Percentiles rank a stretch among this genome's conserved stretches.
These are phyloP conservation scores for Aspergillus calidoustus DNA, from an alignment of 2,329 filamentous ascomycete species.

Conservation along the genomic window DNA sequence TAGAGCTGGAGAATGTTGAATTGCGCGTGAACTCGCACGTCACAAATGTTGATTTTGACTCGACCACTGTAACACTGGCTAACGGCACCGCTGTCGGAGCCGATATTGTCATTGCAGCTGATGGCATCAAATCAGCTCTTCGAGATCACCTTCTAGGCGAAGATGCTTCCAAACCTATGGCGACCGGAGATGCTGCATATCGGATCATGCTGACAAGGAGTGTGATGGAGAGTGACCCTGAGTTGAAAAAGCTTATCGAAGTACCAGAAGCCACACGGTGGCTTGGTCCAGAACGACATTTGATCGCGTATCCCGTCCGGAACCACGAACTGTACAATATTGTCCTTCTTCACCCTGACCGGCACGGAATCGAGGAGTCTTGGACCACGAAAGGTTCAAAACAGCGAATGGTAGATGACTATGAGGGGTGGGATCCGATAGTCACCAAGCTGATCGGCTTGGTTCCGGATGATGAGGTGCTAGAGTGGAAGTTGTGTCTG, in stretches of 20 bases:
- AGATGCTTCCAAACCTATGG: constrained; percentile 28
- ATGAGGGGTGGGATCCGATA: constrained; percentile 63
- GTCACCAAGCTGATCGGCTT: constrained; percentile 64
- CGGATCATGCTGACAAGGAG: constrained; percentile 74
- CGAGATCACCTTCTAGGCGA: constrained; percentile 46
- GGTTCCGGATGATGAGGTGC: constrained; percentile 58
- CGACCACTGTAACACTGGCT: constrained; percentile 34
- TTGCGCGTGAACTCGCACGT: constrained; percentile 36
- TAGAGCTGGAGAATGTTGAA: constrained; percentile 36
- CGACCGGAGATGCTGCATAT: constrained; percentile 76
- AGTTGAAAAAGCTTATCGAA: constrained; percentile 69
- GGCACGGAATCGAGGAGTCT: constrained; percentile 63
- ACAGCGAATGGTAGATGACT: constrained; percentile 64
- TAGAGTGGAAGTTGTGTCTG: constrained; percentile 45
- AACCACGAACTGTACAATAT: constrained; percentile 69
- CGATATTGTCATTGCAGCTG: constrained; percentile 58
- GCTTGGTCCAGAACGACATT: constrained; percentile 76
- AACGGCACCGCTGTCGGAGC: constrained; percentile 36
- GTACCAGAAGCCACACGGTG: constrained; percentile 71
- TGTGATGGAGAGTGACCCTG: constrained; percentile 69
- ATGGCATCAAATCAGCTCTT: constrained; percentile 58
- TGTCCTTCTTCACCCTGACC: constrained; percentile 65
- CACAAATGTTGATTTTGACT: constrained; percentile 32
- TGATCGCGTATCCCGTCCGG: constrained; percentile 77
- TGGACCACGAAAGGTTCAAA: constrained; percentile 69